These are phyloP conservation scores for Fusarium equiseti DNA, from an alignment of 2,329 filamentous ascomycete species.

Conservation along the genomic window DNA sequence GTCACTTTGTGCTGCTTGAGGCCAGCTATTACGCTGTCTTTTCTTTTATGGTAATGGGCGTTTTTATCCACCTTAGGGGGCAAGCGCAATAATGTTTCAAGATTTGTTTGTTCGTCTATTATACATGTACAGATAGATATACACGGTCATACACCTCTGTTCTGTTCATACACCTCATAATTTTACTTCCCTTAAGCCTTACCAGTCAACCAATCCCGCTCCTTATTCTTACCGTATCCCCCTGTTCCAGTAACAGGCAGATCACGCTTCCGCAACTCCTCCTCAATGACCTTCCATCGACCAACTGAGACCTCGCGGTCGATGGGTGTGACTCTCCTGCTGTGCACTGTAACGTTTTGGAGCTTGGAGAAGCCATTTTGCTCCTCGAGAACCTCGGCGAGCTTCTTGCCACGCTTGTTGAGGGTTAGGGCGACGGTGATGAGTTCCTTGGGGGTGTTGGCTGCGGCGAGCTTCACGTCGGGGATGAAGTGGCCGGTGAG, in stretches of 20 bases:
- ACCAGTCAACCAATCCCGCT: conserved; percentile 59
- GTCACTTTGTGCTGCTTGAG: neutral
- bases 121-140: conserved; percentile 51
- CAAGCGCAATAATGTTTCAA: conserved; percentile 11
- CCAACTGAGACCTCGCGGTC: conserved; percentile 79
- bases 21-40: neutral
- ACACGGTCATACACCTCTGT: conserved; percentile 44
- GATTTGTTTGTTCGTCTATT: conserved; percentile 47
- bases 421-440: conserved; percentile 65
- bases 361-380: conserved; percentile 62
- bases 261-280: conserved; percentile 72
- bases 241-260: conserved; percentile 68
- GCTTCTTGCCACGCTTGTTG: conserved; percentile 69
- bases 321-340: conserved; percentile 74
- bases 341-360: conserved; percentile 77
- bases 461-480: conserved; percentile 73
- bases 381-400: conserved; percentile 70
- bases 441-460: conserved; percentile 66
- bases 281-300: conserved; percentile 82
- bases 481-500: conserved; percentile 82
- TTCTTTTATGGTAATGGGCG: too few relatives aligned
- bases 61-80: too few relatives aligned
- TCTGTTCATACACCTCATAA: conserved; percentile 25
- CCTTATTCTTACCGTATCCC: conserved; percentile 56
- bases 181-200: conserved; percentile 46